Evolutionary conservation across 2,329 filamentous ascomycete genomes (phyloP).

Genomic region (Fusarium sp.): DNA sequence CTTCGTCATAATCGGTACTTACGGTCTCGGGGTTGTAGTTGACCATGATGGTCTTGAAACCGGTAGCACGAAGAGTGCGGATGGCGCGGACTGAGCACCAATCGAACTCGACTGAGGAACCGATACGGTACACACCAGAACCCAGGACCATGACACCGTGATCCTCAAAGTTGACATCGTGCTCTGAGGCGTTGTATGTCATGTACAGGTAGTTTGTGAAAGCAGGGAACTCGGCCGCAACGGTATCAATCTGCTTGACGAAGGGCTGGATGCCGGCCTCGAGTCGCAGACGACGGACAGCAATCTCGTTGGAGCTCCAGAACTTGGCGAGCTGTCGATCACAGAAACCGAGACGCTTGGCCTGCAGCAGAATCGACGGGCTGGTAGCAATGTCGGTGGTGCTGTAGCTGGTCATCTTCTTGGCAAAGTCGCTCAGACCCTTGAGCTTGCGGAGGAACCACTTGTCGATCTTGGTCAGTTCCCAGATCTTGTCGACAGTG

Average conservation of each 20-base stretch:
- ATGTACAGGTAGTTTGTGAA: constrained; percentile 96
- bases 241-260: constrained; percentile 98
- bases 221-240: constrained; percentile 95
- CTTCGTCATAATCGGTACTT: constrained; percentile 91
- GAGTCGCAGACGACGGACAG: constrained; percentile 84
- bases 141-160: constrained; percentile 96
- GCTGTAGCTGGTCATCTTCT: constrained; percentile 76
- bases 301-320: constrained; percentile 93
- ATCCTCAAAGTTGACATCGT: constrained; percentile 87
- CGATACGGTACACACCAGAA: constrained; percentile 96
- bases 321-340: constrained; percentile 95
- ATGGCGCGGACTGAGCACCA: constrained; percentile 98
- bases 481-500: constrained; percentile 96
- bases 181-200: constrained; percentile 91
- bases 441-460: constrained; percentile 97
- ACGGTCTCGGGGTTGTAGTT: constrained; percentile 95
- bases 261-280: constrained; percentile 88
- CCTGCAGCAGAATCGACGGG: constrained; percentile 77
- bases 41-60: constrained; percentile 96
- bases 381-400: constrained; percentile 73
- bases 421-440: constrained; percentile 89
- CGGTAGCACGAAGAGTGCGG: constrained; percentile 84
- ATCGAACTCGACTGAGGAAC: constrained; percentile 98
- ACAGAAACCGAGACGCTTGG: constrained; percentile 94
- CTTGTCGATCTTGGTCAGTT: constrained; percentile 98